A percentile compares a stretch with the other conserved stretches of the same genome.
Conservation (phyloP, 2,329 filamentous ascomycete species). For the Penicillium janthinellum region DNA sequence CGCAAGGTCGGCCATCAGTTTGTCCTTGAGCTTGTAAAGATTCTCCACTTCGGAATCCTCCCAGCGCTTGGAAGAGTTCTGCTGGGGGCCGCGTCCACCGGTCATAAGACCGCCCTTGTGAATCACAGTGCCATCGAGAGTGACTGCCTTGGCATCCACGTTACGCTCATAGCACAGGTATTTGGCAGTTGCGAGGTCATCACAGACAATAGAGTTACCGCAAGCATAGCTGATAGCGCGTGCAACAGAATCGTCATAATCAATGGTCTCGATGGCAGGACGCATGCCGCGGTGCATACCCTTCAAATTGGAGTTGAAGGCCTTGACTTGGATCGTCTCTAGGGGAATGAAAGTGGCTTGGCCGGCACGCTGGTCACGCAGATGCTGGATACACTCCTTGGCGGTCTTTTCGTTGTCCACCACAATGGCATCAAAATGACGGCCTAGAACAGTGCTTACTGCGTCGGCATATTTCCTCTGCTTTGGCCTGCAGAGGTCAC, state of each 20-base stretch:
- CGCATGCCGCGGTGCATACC: constrained; percentile 80
- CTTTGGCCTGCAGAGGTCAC: constrained; percentile 91
- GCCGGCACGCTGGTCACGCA: constrained; percentile 83
- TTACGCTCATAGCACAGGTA: constrained; percentile 82
- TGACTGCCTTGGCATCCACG: constrained; percentile 91
- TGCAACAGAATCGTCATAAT: constrained; percentile 85
- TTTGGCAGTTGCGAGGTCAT: constrained; percentile 82
- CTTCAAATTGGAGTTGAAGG: constrained; percentile 86
- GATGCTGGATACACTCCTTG: constrained; percentile 88
- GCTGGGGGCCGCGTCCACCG: constrained; percentile 81
- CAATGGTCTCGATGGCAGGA: constrained; percentile 92
- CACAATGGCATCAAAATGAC: constrained; percentile 91
- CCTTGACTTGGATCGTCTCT: constrained; percentile 95
- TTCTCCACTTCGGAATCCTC: constrained; percentile 89
- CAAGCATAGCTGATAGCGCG: constrained; percentile 94
- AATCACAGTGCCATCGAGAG: constrained; percentile 91
- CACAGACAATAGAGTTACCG: constrained; percentile 91
- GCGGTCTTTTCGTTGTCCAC: constrained; percentile 95
- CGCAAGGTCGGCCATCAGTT: constrained; percentile 74
- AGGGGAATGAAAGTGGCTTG: constrained; percentile 94
- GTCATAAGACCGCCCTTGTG: constrained; percentile 97
- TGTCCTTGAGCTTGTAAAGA: constrained; percentile 73
- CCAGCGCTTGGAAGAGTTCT: constrained; percentile 72
- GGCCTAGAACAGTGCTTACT: constrained; percentile 86
- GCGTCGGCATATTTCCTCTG: constrained; percentile 96